phyloP scores from a whole-genome alignment of 106 monocot species.

The Dendrobium huoshanense region DNA sequence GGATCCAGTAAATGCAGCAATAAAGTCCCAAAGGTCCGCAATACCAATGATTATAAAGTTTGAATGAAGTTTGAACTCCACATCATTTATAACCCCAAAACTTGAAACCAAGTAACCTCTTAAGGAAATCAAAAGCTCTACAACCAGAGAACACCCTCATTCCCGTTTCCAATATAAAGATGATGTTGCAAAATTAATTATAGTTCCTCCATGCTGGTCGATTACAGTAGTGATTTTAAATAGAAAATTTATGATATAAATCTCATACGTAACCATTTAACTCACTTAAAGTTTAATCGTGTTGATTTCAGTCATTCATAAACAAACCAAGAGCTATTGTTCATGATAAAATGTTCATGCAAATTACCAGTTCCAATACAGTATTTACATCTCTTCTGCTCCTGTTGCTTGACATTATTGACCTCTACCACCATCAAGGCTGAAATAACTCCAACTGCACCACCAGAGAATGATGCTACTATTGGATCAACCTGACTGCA shows the following conservation, averaged over 20 bases:
- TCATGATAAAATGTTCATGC: neutral
- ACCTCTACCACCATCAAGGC: slow-evolving; percentile 98
- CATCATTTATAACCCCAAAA: neutral
- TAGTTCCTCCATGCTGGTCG: neutral
- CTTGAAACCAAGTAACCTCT: neutral
- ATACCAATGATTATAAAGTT: too few species aligned
- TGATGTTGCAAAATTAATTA: neutral
- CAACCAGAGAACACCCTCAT: neutral
- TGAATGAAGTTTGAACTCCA: too few species aligned
- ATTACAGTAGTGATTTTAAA: neutral
- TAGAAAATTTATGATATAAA: neutral
- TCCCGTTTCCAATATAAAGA: neutral
- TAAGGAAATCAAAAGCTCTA: neutral
- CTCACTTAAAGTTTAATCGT: neutral
- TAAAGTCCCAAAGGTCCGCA: too few species aligned
- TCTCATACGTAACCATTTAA: neutral
- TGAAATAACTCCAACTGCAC: slow-evolving; percentile 98
- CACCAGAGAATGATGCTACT: slow-evolving; percentile 97
- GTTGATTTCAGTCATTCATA: neutral
- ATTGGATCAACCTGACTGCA: slow-evolving; percentile 94
- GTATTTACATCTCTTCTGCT: slow-evolving; percentile 64
- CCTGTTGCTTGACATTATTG: slow-evolving; percentile 81
- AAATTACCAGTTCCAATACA: slow-evolving; percentile 84
- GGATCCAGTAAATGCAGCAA: too few species aligned
- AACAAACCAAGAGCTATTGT: neutral